Conservation (phyloP, 306 rosid genomes). For the Sophora flavescens region DNA sequence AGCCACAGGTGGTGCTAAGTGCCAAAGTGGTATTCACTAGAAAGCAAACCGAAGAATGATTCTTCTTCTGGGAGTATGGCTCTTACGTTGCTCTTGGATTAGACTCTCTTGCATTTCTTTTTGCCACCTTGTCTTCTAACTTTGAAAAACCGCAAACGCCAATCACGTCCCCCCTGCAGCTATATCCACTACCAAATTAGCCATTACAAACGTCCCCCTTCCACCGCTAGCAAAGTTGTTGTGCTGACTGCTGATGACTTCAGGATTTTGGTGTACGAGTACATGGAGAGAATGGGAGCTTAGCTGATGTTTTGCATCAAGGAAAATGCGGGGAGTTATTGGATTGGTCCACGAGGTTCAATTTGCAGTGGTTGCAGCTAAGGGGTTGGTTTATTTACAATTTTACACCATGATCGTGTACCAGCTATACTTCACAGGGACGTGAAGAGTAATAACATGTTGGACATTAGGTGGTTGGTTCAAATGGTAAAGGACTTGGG, state of each 20-base stretch:
- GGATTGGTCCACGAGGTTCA: conserved; percentile 64
- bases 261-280: conserved; percentile 74
- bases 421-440: conserved; percentile 83
- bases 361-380: conserved; percentile 73
- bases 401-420: conserved; percentile 79
- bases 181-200: background rate
- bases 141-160: conserved; percentile 33
- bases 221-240: conserved; percentile 48
- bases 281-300: conserved; percentile 83
- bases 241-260: conserved; percentile 61
- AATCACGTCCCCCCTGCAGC: conserved; percentile 48
- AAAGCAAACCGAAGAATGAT: conserved; percentile 33
- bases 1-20: background rate
- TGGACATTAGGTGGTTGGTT: background rate
- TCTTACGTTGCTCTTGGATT: background rate
- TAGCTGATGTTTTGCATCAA: conserved; percentile 73
- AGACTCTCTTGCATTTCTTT: background rate
- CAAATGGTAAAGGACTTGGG: no score
- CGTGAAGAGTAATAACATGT: conserved; percentile 88
- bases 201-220: background rate
- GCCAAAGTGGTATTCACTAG: conserved; percentile 19
- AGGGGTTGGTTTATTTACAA: conserved; percentile 81
- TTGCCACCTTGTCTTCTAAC: background rate
- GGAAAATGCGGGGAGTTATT: conserved; percentile 48
- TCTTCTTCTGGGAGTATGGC: conserved; percentile 38